phyloP scores from a whole-genome alignment of 179 eudicot species.

The Gypsophila paniculata region DNA sequence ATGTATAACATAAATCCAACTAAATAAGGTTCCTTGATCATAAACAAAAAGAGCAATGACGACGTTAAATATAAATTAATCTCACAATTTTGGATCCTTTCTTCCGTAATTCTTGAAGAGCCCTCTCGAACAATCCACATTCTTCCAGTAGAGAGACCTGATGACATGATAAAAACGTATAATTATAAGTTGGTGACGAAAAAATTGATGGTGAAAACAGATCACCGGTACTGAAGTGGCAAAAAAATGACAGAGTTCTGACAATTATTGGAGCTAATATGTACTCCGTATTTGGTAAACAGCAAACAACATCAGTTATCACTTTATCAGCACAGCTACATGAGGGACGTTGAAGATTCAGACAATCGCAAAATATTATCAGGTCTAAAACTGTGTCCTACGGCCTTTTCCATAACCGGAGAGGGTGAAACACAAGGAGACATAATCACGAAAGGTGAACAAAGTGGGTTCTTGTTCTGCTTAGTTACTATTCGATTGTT shows the following conservation, averaged over 20 bases:
- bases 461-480: background rate
- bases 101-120: slow-evolving; percentile 74
- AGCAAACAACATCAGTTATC: slow-evolving; percentile 1
- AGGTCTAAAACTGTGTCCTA: background rate
- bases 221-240: background rate
- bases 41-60: background rate
- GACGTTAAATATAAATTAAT: background rate
- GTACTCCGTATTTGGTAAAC: slow-evolving; percentile 5
- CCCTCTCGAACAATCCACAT: slow-evolving; percentile 71
- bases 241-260: background rate
- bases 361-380: background rate
- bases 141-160: slow-evolving; percentile 89
- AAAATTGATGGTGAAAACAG: background rate
- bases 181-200: background rate
- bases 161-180: slow-evolving; percentile 3
- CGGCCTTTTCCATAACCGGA: background rate
- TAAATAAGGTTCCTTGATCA: slow-evolving; percentile 9
- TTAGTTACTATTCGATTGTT: background rate
- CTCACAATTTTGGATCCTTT: slow-evolving; percentile 84
- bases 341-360: background rate
- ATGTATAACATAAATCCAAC: slow-evolving; percentile 18
- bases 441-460: background rate
- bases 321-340: background rate
- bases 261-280: background rate
- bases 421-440: background rate